phyloP scores from a whole-genome alignment of 495 filamentous ascomycete species.

The Penicillium parvum region DNA sequence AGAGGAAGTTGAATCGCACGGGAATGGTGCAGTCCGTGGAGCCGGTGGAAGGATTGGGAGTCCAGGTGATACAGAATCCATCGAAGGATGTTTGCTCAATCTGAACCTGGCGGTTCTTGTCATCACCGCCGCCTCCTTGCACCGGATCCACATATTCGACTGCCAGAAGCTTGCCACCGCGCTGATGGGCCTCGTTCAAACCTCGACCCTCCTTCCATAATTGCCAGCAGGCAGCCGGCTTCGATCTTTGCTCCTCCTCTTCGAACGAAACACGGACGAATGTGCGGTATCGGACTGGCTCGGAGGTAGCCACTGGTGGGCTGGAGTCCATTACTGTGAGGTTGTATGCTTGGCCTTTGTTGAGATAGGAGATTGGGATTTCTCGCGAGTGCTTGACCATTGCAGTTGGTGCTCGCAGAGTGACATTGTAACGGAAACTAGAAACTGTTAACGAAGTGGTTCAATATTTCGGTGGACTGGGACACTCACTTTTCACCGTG shows the following conservation, averaged over 20 bases:
- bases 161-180: conserved; percentile 80
- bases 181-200: conserved; percentile 81
- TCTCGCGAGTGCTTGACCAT: conserved; percentile 85
- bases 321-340: conserved; percentile 65
- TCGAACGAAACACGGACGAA: conserved; percentile 89
- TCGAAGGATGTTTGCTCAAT: conserved; percentile 82
- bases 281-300: conserved; percentile 64
- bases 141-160: conserved; percentile 83
- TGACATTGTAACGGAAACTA: conserved; percentile 89
- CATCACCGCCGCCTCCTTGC: conserved; percentile 58
- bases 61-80: conserved; percentile 87
- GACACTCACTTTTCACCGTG: conserved; percentile 47
- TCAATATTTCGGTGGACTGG: background rate
- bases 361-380: conserved; percentile 88
- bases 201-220: conserved; percentile 93
- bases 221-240: conserved; percentile 82
- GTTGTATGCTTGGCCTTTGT: conserved; percentile 92
- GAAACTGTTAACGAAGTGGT: conserved; percentile 18
- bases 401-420: conserved; percentile 89
- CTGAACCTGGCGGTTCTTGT: conserved; percentile 67
- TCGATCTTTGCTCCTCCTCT: conserved; percentile 78
- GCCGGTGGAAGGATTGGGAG: conserved; percentile 54
- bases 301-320: conserved; percentile 44
- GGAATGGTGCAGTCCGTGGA: conserved; percentile 69
- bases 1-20: conserved; percentile 93